Percentiles rank a stretch among this genome's conserved stretches.
These are phyloP conservation scores for Fusarium subglutinans DNA, from an alignment of 2,329 filamentous ascomycete genomes.

Conservation along the genomic window DNA sequence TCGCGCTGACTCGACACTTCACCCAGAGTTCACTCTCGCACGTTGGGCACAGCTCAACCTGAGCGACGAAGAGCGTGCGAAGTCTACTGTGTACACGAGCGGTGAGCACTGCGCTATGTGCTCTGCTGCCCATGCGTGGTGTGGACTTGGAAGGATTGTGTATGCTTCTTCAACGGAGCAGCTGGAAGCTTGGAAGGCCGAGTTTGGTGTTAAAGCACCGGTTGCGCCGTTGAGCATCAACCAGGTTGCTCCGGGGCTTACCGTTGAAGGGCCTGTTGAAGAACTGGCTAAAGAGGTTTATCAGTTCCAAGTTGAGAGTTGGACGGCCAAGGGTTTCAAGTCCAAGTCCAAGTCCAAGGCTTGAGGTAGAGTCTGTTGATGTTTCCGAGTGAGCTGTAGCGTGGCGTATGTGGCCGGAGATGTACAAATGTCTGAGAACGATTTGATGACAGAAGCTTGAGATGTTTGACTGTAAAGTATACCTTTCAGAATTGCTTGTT, in stretches of 20 bases:
- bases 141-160: constrained; percentile 48
- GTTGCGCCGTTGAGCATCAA: constrained; percentile 44
- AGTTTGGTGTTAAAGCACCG: constrained; percentile 36
- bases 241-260: constrained; percentile 43
- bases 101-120: constrained; percentile 53
- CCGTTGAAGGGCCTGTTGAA: constrained; percentile 44
- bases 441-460: not conserved
- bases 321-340: constrained; percentile 25
- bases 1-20: constrained; percentile 46
- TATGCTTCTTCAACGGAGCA: constrained; percentile 46
- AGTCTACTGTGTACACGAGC: constrained; percentile 48
- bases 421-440: rapidly evolving
- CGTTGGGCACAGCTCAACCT: constrained; percentile 50
- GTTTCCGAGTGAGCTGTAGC: not conserved
- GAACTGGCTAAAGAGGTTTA: constrained; percentile 45
- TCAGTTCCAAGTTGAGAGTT: constrained; percentile 40
- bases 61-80: constrained; percentile 51
- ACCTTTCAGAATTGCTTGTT: not conserved
- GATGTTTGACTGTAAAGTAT: no score
- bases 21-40: constrained; percentile 51
- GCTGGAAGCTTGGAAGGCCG: constrained; percentile 41
- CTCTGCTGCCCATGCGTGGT: constrained; percentile 48
- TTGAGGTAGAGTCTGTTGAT: not conserved
- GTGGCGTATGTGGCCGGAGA: not conserved
- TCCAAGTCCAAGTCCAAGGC: constrained; percentile 10